Percentiles rank a stretch among this genome's conserved stretches.
Conservation (phyloP, 148 eudicot genomes). For the Rhododendron simsii region DNA sequence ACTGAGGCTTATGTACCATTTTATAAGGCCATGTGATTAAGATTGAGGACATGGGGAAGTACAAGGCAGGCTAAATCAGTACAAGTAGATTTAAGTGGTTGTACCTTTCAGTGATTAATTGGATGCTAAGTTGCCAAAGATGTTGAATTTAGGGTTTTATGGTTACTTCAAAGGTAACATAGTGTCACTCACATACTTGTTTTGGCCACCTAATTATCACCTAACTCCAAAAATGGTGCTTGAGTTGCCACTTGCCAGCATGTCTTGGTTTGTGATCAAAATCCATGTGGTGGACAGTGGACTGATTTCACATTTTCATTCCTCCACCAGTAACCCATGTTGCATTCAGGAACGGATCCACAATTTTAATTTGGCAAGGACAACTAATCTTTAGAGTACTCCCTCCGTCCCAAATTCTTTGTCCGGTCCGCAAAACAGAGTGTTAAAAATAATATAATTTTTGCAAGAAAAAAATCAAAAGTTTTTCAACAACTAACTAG, state of each 20-base stretch:
- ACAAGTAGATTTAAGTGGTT: conserved; percentile 1
- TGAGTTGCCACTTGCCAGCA: background rate
- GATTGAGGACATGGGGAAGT: background rate
- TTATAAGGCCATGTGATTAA: background rate
- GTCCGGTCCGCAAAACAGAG: too few relatives aligned
- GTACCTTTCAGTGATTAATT: conserved; percentile 7
- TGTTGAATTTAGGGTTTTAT: background rate
- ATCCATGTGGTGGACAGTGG: background rate
- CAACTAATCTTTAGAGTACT: background rate
- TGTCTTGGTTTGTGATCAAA: background rate
- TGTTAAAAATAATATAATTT: too few relatives aligned
- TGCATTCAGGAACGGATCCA: background rate
- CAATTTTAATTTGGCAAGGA: background rate
- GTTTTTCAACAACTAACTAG: too few relatives aligned
- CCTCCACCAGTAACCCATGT: background rate
- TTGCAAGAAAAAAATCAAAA: too few relatives aligned
- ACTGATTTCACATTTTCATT: background rate
- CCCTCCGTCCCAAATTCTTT: too few relatives aligned
- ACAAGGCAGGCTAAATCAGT: background rate
- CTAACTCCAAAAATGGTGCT: background rate
- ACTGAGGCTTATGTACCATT: background rate
- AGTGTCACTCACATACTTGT: background rate
- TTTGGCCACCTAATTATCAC: background rate
- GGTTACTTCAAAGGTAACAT: background rate
- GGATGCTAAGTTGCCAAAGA: background rate